Evolutionary conservation across 345 rosid genomes (phyloP), one percentile per base, ranked within the genome.

Genomic region (Firmiana major): DNA sequence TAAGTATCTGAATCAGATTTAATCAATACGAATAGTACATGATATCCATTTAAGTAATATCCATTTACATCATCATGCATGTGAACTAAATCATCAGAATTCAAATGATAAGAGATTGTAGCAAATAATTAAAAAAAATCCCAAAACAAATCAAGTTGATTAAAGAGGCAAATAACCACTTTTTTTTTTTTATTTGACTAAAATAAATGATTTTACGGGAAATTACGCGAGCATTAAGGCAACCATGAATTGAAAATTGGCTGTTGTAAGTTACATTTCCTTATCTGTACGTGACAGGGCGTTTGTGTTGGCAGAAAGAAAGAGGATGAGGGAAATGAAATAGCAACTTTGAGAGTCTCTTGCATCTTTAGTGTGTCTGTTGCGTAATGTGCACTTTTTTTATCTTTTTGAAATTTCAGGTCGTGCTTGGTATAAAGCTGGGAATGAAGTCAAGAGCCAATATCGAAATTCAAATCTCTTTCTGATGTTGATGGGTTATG

Each of bases 401-500:
- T 64, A 11, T 79, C 71, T 68, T 70, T 78, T 72, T 34, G 38
- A 71, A 73, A 58, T 77, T 83, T 83, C 86, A 97, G 98, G 91
- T 97, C 63, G 75, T 94, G 43, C 95, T 97, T 42, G 98, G 92
- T 60, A 87, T 92, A 85, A 92, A 91, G 87, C 89, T 91, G 11
- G 97, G 96, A 76, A 92, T 91, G 97, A 88, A 89, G 77, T 91
- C 91, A 40, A 81, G 84, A 92, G 63, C 94, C 97, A 3, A 83
- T 87, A 74, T 76, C 92, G 54, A 85, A 91, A 67, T 93, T 90
- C 51, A 88, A 90, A 83, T 92, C 99, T 71, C 97, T 97, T 76
- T 97, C 97, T n/a, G 97, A 97, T 22, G 98, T 92, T 77, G 98
- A 97, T 75, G 97, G 92, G 22, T 74, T 92, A 76, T 92, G 97